Evolutionary conservation across 2,329 filamentous ascomycete genomes (phyloP).

Genomic region (Fusarium foetens): DNA sequence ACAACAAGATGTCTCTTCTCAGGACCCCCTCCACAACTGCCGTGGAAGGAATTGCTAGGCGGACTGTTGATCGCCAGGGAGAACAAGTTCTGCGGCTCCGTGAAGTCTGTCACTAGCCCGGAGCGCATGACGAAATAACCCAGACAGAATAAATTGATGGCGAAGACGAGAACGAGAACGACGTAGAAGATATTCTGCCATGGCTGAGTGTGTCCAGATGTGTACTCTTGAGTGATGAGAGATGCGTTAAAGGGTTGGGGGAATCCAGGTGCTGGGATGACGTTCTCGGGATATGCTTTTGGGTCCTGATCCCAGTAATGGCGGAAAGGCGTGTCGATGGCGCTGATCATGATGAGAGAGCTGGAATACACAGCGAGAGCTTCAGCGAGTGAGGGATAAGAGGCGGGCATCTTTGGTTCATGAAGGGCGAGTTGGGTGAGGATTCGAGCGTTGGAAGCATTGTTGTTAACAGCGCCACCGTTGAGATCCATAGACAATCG

Average conservation of each 20-base stretch:
- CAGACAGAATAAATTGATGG: constrained; percentile 73
- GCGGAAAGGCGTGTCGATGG: constrained; percentile 68
- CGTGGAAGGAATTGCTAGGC: constrained; percentile 50
- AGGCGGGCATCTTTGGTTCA: constrained; percentile 55
- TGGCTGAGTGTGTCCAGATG: constrained; percentile 67
- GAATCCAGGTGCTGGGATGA: constrained; percentile 55
- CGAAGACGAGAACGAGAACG: constrained; percentile 72
- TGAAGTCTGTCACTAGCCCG: constrained; percentile 79
- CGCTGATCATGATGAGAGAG: constrained; percentile 71
- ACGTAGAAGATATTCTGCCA: constrained; percentile 76
- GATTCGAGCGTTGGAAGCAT: constrained; percentile 68
- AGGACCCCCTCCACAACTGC: constrained; percentile 53
- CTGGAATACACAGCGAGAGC: constrained; percentile 76
- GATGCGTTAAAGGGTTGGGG: constrained; percentile 71
- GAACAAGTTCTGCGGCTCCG: constrained; percentile 81
- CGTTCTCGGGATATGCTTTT: constrained; percentile 29
- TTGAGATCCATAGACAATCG: constrained; percentile 64
- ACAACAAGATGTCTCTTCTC: constrained; percentile 50
- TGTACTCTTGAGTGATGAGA: constrained; percentile 74
- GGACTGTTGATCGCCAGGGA: constrained; percentile 72
- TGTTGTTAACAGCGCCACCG: constrained; percentile 63
- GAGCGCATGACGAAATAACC: constrained; percentile 65
- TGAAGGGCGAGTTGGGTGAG: constrained; percentile 62
- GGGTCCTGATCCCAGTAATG: constrained; percentile 62
- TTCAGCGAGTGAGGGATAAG: constrained; percentile 76